These are phyloP conservation scores for Desmodesmus armatus DNA, from an alignment of 139 green algal genomes.

Conservation along the genomic window DNA sequence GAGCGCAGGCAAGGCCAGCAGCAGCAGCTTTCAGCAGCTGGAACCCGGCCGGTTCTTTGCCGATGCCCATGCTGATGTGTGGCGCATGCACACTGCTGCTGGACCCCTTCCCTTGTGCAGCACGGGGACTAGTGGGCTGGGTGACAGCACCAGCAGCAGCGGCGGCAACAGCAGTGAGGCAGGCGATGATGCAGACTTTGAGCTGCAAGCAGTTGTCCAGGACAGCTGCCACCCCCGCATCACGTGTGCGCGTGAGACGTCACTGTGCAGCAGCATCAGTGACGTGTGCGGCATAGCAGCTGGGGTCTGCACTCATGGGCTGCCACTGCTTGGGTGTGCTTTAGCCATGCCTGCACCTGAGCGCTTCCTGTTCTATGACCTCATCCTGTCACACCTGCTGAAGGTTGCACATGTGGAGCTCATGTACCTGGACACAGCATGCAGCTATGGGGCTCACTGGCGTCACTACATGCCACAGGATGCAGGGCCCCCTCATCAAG, in stretches of 20 bases:
- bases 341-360: constrained; percentile 1
- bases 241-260: background rate
- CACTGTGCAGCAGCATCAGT: background rate
- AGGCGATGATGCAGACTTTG: background rate
- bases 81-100: background rate
- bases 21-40: background rate
- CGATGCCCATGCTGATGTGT: background rate
- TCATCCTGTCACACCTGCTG: background rate
- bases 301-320: background rate
- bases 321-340: background rate
- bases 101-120: background rate
- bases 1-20: background rate
- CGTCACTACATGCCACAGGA: background rate
- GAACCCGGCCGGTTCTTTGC: background rate
- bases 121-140: too few species aligned
- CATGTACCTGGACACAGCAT: constrained; percentile 13
- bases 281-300: constrained; percentile 11
- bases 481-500: background rate
- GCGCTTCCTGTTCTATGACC: constrained; percentile 20
- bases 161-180: background rate
- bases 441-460: background rate
- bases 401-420: background rate
- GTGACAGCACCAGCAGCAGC: too few species aligned
- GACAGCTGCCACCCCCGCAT: background rate
- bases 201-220: too few species aligned